phyloP scores from a whole-genome alignment of 192 early-diverging fungal species.

The Backusella circina region DNA sequence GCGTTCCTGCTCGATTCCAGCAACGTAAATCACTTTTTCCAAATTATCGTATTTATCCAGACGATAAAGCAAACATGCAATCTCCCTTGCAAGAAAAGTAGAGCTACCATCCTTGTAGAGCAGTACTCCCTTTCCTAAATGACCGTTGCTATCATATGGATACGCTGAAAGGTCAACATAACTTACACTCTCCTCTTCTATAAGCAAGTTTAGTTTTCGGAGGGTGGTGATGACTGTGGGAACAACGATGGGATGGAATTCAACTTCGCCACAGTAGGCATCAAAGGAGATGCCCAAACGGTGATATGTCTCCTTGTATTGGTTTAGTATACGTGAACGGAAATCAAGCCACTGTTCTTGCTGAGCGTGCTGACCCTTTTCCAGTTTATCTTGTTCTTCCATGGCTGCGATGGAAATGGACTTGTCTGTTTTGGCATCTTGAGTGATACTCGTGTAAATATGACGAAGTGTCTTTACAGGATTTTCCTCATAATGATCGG shows the following conservation, averaged over 20 bases:
- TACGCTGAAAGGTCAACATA: constrained; percentile 70
- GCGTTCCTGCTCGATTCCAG: constrained; percentile 74
- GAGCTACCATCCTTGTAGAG: constrained; percentile 77
- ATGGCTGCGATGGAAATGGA: constrained; percentile 36
- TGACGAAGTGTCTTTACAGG: constrained; percentile 51
- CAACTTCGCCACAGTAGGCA: constrained; percentile 79
- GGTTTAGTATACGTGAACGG: constrained; percentile 70
- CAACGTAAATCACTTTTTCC: constrained; percentile 81
- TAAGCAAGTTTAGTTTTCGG: constrained; percentile 21
- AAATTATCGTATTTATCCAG: constrained; percentile 71
- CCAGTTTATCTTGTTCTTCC: neutral
- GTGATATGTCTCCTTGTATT: constrained; percentile 75
- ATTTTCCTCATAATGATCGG: constrained; percentile 39
- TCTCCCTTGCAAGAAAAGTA: constrained; percentile 84
- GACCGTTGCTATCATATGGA: constrained; percentile 23
- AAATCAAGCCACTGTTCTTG: constrained; percentile 59
- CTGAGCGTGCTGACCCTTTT: neutral
- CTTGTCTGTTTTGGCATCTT: constrained; percentile 56
- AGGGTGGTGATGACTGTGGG: neutral
- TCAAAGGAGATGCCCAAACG: constrained; percentile 83
- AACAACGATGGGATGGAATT: constrained; percentile 27
- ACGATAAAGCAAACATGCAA: constrained; percentile 80
- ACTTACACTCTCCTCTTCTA: constrained; percentile 64
- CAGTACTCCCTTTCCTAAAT: constrained; percentile 70
- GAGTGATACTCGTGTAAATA: constrained; percentile 81